A percentile compares a stretch with the other conserved stretches of the same genome.
These are phyloP conservation scores for Pseudopyricularia cyperi DNA, from an alignment of 2,329 filamentous ascomycete genomes.

Conservation along the genomic window DNA sequence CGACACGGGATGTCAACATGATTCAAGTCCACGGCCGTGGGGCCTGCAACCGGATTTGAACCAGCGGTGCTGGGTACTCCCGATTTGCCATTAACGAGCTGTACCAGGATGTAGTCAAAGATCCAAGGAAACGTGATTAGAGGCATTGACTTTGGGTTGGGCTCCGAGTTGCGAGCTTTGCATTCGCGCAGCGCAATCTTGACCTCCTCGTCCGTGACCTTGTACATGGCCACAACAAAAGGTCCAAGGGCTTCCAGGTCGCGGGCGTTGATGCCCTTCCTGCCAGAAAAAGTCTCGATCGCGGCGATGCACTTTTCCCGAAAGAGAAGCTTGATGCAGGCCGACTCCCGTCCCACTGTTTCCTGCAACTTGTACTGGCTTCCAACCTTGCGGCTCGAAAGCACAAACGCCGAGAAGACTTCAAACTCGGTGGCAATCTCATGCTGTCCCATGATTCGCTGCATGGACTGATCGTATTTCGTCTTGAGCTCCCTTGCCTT, in stretches of 20 bases:
- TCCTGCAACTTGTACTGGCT: conserved; percentile 82
- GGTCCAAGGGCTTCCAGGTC: conserved; percentile 48
- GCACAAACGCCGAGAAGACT: conserved; percentile 74
- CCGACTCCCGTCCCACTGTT: conserved; percentile 58
- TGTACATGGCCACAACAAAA: conserved; percentile 82
- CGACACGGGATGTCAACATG: background rate
- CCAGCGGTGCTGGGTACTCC: background rate
- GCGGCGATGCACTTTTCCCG: conserved; percentile 41
- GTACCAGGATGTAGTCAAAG: conserved; percentile 59
- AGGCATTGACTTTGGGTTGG: conserved; percentile 45
- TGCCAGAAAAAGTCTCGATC: conserved; percentile 25
- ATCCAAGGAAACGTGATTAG: conserved; percentile 93
- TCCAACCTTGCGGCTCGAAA: conserved; percentile 58
- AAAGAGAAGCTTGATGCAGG: conserved; percentile 55
- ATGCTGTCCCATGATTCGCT: conserved; percentile 72
- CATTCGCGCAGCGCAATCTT: conserved; percentile 41
- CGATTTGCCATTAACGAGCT: conserved; percentile 39
- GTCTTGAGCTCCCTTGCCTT: conserved; percentile 55
- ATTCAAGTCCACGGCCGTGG: background rate
- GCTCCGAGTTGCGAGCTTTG: conserved; percentile 20
- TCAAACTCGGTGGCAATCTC: conserved; percentile 83
- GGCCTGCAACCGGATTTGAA: background rate
- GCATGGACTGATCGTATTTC: conserved; percentile 65
- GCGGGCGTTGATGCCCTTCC: conserved; percentile 36
- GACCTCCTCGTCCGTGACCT: conserved; percentile 61